Evolutionary conservation across 495 filamentous ascomycete species (phyloP), one percentile per base, ranked within the genome.

Genomic region (Lasiosphaeriaceae sp.): DNA sequence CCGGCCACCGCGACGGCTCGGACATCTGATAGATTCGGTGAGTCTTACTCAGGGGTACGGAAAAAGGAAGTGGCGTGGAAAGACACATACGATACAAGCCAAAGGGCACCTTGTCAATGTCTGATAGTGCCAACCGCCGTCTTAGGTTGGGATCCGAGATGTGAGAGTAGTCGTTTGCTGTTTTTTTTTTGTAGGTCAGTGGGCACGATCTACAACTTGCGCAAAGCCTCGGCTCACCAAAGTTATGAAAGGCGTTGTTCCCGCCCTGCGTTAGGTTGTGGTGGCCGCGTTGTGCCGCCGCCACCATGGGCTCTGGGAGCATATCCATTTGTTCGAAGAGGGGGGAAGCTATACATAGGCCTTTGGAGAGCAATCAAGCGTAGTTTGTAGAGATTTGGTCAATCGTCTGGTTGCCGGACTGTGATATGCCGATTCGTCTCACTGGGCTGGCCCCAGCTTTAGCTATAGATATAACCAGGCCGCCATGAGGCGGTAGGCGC

Each of bases 51-150:
- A 14, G 16, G 19, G 21, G 45, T 20, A 21, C 7, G 8, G 45
- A 6, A 12, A 7, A 7, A 11, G 5, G 19, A 11, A 47, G 19
- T 20, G 45, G 26, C 22, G 24, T 26, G n/a, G 57, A 23, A 11
- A 31, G 5, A 31, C 29, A 37, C 59, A 52, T 67, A 74, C 70
- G 89, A 66, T 87, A 87, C 84, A 88, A 89, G 59, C 89, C 86
- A 57, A 92, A 91, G 6, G 83, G 83, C 26, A 88, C 88, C 63
- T 88, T 87, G 69, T 93, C 89, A 55, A 93, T 90, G 65, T 89
- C 81, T 11, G 85, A 86, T 37, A 93, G 81, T 26, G 89, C 89
- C 41, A 85, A 82, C 54, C 89, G 82, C 58, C 89, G 80, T 41
- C 87, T 81, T 66, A 90, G 87, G 59, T 88, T 86, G 29, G 88